These are phyloP conservation scores for Oldenlandia corymbosa DNA, from an alignment of 257 asterid species.

Conservation along the genomic window DNA sequence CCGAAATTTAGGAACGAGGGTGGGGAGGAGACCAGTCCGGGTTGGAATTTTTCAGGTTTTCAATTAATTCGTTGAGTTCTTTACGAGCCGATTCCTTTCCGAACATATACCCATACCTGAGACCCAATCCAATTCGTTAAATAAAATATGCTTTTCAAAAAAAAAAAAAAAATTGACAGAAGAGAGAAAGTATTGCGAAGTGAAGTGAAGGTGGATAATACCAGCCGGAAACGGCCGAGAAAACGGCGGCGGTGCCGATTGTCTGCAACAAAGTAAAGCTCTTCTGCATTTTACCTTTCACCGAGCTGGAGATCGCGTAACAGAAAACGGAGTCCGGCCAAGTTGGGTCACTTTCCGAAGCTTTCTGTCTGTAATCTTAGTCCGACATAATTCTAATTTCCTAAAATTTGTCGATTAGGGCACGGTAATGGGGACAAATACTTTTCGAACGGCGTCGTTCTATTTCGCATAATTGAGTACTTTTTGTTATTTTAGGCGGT, in stretches of 20 bases:
- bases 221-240: constrained; percentile 90
- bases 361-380: too few species aligned
- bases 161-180: too few species aligned
- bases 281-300: constrained; percentile 46
- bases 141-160: neutral
- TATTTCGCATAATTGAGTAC: too few species aligned
- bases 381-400: too few species aligned
- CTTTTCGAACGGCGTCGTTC: too few species aligned
- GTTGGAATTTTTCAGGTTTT: constrained; percentile 56
- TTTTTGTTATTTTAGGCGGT: too few species aligned
- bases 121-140: neutral
- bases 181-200: too few species aligned
- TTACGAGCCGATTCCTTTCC: constrained; percentile 85
- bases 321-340: too few species aligned
- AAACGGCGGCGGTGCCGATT: constrained; percentile 68
- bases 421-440: too few species aligned
- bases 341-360: too few species aligned
- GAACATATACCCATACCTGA: constrained; percentile 91
- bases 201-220: constrained; percentile 15
- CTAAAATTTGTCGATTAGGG: too few species aligned
- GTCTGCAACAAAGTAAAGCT: constrained; percentile 70
- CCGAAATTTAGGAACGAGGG: constrained; percentile 28
- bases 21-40: constrained; percentile 32
- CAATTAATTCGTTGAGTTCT: constrained; percentile 69
- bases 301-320: too few species aligned